phyloP scores from a whole-genome alignment of 495 filamentous ascomycete genomes.

The Penicillium coprophilum region DNA sequence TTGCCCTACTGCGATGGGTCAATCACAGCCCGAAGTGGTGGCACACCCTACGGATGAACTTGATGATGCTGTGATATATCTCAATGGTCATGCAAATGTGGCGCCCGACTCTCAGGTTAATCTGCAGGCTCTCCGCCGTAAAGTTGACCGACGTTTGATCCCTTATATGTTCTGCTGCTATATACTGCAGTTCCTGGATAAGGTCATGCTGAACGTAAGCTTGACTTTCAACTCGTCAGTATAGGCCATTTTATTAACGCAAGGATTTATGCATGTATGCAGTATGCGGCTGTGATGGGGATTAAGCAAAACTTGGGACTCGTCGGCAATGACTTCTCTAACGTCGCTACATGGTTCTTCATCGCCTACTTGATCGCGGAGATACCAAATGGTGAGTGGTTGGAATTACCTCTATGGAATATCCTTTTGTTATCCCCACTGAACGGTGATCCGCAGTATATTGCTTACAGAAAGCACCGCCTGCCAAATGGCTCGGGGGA shows the following conservation, averaged over 20 bases:
- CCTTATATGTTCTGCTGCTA: conserved; percentile 62
- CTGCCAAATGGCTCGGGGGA: conserved; percentile 52
- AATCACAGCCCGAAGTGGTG: conserved; percentile 15
- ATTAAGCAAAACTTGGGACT: conserved; percentile 49
- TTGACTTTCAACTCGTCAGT: conserved; percentile 7
- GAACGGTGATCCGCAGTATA: conserved; percentile 17
- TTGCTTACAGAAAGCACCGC: conserved; percentile 46
- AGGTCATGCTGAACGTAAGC: conserved; percentile 60
- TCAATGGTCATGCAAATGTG: conserved; percentile 24
- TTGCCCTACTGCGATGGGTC: conserved; percentile 11
- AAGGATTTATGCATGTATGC: not conserved
- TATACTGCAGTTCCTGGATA: conserved; percentile 65
- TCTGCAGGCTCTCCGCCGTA: conserved; percentile 28
- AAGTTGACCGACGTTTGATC: conserved; percentile 52
- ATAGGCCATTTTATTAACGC: not conserved
- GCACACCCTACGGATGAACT: conserved; percentile 13
- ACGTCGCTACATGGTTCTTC: conserved; percentile 54
- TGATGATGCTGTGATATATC: conserved; percentile 40
- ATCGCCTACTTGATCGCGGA: conserved; percentile 56
- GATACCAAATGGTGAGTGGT: conserved; percentile 51
- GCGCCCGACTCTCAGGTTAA: conserved; percentile 10
- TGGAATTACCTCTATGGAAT: not conserved
- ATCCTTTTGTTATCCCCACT: not conserved
- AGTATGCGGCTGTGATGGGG: conserved; percentile 60
- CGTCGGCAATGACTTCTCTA: conserved; percentile 52